Evolutionary conservation across 1,139 yeast species (phyloP).

Genomic region (Geotrichum fermentans): DNA sequence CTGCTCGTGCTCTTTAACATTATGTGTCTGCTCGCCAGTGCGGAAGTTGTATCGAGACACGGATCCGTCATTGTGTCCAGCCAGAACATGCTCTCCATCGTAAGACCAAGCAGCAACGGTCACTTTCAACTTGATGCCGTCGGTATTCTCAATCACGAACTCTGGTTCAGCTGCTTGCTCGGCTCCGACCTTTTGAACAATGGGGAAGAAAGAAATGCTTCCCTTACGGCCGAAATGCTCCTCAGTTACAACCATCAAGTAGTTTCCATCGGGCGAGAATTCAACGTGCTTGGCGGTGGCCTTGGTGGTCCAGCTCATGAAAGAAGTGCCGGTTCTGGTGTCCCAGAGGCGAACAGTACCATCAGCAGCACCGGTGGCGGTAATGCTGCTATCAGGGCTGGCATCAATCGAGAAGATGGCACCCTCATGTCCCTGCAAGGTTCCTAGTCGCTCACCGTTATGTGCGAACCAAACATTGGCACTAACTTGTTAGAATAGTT

Average conservation of each 20-base stretch:
- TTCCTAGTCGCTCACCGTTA: slow-evolving; percentile 95
- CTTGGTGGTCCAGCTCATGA: slow-evolving; percentile 67
- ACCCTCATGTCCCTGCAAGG: slow-evolving; percentile 86
- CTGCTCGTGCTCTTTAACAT: slow-evolving; percentile 67
- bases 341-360: slow-evolving; percentile 81
- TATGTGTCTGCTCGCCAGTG: slow-evolving; percentile 64
- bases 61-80: slow-evolving; percentile 84
- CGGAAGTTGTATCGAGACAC: slow-evolving; percentile 73
- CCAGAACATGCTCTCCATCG: slow-evolving; percentile 65
- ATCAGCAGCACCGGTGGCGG: slow-evolving; percentile 90
- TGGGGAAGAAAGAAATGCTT: slow-evolving; percentile 61
- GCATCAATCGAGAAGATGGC: slow-evolving; percentile 94
- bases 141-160: slow-evolving; percentile 47
- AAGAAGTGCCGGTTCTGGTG: slow-evolving; percentile 69
- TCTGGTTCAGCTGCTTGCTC: slow-evolving; percentile 47
- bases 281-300: slow-evolving; percentile 91
- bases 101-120: slow-evolving; percentile 89
- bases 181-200: slow-evolving; percentile 47
- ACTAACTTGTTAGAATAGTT: slow-evolving; percentile 15
- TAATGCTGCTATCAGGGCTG: slow-evolving; percentile 54
- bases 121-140: slow-evolving; percentile 58
- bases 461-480: slow-evolving; percentile 78
- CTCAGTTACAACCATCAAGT: slow-evolving; percentile 75
- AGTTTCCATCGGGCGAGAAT: slow-evolving; percentile 68
- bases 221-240: slow-evolving; percentile 91